A percentile compares a stretch with the other conserved stretches of the same genome.
phyloP scores from a whole-genome alignment of 805 yeast species.

The Kockiozyma suomiensis region DNA sequence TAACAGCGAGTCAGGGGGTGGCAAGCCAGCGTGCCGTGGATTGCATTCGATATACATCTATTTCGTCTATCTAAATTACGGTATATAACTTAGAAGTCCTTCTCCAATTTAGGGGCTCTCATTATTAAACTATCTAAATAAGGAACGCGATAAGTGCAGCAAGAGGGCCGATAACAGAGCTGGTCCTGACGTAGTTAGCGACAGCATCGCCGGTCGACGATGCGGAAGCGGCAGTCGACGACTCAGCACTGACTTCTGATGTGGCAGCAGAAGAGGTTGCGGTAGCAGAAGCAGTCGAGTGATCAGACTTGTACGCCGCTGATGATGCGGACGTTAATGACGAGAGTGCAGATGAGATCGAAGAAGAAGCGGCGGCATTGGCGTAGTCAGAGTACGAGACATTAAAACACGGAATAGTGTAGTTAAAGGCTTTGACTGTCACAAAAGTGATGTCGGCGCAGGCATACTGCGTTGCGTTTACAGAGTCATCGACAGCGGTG shows the following conservation, averaged over 20 bases:
- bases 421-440: constrained; percentile 13
- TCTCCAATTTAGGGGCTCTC: too few species aligned
- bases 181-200: background rate
- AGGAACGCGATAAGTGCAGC: constrained; percentile 6
- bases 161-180: constrained; percentile 2
- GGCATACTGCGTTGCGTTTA: constrained; percentile 50
- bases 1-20: background rate
- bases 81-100: background rate
- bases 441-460: constrained; percentile 52
- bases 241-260: background rate
- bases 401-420: constrained; percentile 32
- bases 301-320: background rate
- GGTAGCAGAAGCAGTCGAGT: background rate
- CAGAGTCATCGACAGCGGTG: constrained; percentile 45
- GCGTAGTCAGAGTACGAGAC: constrained; percentile 25
- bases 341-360: background rate
- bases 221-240: background rate
- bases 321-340: constrained; percentile 3
- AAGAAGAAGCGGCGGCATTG: constrained; percentile 7
- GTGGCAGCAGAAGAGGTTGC: constrained; percentile 7
- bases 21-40: too few species aligned
- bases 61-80: background rate
- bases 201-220: constrained; percentile 6
- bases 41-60: background rate
- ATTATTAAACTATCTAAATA: background rate